Percentiles rank a stretch among this genome's conserved stretches.
These are phyloP conservation scores for Lasiodiplodia citricola DNA, from an alignment of 2,329 filamentous ascomycete species.

Conservation along the genomic window DNA sequence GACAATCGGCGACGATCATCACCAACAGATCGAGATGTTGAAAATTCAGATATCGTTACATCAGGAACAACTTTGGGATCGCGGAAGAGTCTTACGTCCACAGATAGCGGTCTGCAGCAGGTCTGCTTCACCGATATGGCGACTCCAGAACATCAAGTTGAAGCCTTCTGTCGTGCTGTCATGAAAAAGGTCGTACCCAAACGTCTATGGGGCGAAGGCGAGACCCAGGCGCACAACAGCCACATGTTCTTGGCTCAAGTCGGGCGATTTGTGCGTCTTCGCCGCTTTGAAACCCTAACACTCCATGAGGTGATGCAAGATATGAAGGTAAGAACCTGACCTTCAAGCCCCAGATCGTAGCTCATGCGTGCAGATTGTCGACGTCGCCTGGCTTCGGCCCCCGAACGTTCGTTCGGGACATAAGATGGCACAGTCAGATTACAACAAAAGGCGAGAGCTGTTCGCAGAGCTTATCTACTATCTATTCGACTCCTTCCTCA, in stretches of 20 bases:
- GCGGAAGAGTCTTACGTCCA: neutral
- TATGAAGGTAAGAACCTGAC: conserved; percentile 64
- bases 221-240: conserved; percentile 64
- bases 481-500: conserved; percentile 86
- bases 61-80: too few species aligned
- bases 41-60: neutral
- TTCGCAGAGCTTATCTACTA: conserved; percentile 90
- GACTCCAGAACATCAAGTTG: conserved; percentile 71
- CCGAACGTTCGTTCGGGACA: conserved; percentile 42
- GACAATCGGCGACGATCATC: neutral
- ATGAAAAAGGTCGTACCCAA: conserved; percentile 74
- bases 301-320: conserved; percentile 79
- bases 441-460: conserved; percentile 76
- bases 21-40: neutral
- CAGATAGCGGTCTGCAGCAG: neutral
- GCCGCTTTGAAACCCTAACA: conserved; percentile 80
- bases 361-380: conserved; percentile 60
- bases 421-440: conserved; percentile 74
- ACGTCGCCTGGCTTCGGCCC: conserved; percentile 74
- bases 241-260: conserved; percentile 67
- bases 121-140: conserved; percentile 68
- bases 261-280: conserved; percentile 76
- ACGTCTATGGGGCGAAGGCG: conserved; percentile 72
- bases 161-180: conserved; percentile 83
- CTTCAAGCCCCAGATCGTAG: conserved; percentile 22